Evolutionary conservation across 2,329 filamentous ascomycete genomes (phyloP).

Genomic region (Diplodia intermedia): DNA sequence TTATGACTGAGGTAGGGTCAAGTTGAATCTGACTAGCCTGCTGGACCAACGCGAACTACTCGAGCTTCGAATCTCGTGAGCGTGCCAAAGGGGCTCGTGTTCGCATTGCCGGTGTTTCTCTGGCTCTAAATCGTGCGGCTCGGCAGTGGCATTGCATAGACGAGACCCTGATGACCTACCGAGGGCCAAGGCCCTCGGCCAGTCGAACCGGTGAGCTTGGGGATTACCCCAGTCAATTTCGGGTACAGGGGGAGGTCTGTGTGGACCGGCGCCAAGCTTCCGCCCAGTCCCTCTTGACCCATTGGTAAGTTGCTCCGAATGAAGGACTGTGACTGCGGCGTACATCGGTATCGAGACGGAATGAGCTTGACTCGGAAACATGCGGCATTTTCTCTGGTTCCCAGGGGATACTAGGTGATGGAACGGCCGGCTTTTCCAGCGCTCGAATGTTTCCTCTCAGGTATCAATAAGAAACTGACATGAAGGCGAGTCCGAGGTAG

Average conservation of each 20-base stretch:
- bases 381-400: not conserved
- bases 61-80: not conserved
- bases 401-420: not conserved
- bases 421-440: not conserved
- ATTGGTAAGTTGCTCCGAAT: slow-evolving; percentile 3
- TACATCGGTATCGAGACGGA: not conserved
- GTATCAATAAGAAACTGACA: no score
- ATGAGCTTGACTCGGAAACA: not conserved
- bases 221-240: not conserved
- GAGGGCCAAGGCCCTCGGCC: not conserved
- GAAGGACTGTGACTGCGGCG: not conserved
- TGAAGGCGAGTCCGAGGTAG: no score
- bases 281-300: not conserved
- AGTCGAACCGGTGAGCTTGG: not conserved
- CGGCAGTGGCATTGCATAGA: not conserved
- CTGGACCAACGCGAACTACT: not conserved
- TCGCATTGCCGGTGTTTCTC: not conserved
- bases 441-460: no score
- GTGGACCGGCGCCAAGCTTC: not conserved
- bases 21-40: not conserved
- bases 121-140: not conserved
- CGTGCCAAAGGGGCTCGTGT: not conserved
- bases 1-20: not conserved
- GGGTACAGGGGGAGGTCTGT: not conserved
- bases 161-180: not conserved